A percentile compares a stretch with the other conserved stretches of the same genome.
Conservation (phyloP, 208 protist species). For the Leptomonas pyrrhocoris region DNA sequence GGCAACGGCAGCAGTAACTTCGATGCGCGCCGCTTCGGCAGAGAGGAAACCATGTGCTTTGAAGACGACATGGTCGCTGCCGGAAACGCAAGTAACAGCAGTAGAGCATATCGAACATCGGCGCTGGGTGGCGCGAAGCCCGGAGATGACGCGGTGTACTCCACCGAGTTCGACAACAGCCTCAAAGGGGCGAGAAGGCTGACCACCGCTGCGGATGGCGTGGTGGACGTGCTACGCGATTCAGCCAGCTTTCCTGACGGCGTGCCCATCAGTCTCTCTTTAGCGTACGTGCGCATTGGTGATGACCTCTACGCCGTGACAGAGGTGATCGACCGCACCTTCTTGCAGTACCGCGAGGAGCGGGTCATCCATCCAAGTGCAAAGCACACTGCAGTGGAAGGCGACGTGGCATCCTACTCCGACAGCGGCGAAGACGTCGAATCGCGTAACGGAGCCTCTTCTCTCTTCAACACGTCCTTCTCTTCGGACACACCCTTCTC, state of each 20-base stretch:
- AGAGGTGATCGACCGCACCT: slow-evolving; percentile 66
- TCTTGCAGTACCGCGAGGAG: slow-evolving; percentile 74
- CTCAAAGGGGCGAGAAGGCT: not conserved
- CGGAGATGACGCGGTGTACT: no score
- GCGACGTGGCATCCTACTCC: slow-evolving; percentile 4
- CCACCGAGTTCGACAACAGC: not conserved
- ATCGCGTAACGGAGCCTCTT: not conserved
- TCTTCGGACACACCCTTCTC: slow-evolving; percentile 11
- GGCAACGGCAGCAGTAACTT: not conserved
- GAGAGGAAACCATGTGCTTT: slow-evolving; percentile 9
- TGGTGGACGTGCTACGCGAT: slow-evolving; percentile 33
- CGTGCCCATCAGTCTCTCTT: slow-evolving; percentile 42
- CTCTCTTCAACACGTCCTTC: slow-evolving; percentile 11
- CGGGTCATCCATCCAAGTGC: slow-evolving; percentile 35
- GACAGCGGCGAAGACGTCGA: slow-evolving; percentile 15
- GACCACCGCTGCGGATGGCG: not conserved
- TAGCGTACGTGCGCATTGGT: slow-evolving; percentile 69
- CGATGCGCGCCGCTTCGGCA: not conserved
- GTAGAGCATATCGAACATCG: not conserved
- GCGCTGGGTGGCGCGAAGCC: not conserved
- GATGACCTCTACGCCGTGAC: slow-evolving; percentile 70
- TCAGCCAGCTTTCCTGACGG: slow-evolving; percentile 40
- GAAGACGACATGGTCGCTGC: not conserved
- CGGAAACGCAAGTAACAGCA: not conserved
- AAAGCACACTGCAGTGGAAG: not conserved